A percentile compares a stretch with the other conserved stretches of the same genome.
Evolutionary conservation across 768 basidiomycete genomes (phyloP).

Genomic region (Fomitopsis pulvina): DNA sequence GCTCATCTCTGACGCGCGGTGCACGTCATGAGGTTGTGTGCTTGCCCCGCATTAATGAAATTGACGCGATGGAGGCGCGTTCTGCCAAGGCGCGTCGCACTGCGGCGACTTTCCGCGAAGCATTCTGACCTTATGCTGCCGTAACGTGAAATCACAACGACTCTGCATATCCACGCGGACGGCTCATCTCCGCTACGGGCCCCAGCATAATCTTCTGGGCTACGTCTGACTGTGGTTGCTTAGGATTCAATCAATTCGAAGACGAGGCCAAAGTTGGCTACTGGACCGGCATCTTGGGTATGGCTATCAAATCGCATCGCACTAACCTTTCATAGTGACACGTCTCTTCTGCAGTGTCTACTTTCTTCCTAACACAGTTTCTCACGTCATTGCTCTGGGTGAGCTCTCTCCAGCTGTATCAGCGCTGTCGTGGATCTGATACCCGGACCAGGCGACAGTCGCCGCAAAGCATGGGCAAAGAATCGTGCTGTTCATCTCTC

Average conservation of each 20-base stretch:
- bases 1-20: too few relatives aligned
- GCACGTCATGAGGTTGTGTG: too few relatives aligned
- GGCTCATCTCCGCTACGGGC: too few relatives aligned
- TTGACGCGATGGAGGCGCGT: too few relatives aligned
- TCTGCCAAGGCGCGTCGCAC: too few relatives aligned
- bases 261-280: slow-evolving; percentile 85
- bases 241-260: slow-evolving; percentile 63
- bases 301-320: slow-evolving; percentile 11
- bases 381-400: slow-evolving; percentile 93
- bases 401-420: slow-evolving; percentile 6
- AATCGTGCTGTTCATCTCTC: slow-evolving; percentile 74
- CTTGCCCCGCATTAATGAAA: too few relatives aligned
- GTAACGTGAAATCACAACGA: too few relatives aligned
- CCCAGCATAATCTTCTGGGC: slow-evolving; percentile 9
- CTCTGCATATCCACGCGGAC: too few relatives aligned
- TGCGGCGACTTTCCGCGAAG: too few relatives aligned
- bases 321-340: background rate
- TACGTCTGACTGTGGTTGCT: slow-evolving; percentile 18
- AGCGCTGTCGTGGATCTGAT: background rate
- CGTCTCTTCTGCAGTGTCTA: slow-evolving; percentile 50
- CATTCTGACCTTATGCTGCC: too few relatives aligned
- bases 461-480: slow-evolving; percentile 89
- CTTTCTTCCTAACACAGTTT: slow-evolving; percentile 94
- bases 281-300: slow-evolving; percentile 82
- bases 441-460: slow-evolving; percentile 62